A percentile compares a stretch with the other conserved stretches of the same genome.
These are phyloP conservation scores for Celoporthe dispersa DNA, from an alignment of 2,329 filamentous ascomycete species.

Conservation along the genomic window DNA sequence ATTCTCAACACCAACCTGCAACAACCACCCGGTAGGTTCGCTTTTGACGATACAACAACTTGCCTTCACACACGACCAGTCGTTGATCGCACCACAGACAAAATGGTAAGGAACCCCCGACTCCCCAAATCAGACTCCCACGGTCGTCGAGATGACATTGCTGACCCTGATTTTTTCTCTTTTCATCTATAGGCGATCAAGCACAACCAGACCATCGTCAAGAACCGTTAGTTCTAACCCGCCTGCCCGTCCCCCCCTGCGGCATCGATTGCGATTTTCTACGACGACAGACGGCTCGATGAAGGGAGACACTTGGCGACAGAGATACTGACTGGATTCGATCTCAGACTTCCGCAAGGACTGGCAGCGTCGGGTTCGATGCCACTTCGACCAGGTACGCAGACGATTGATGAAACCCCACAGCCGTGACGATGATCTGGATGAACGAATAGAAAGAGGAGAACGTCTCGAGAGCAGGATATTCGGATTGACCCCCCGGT, in stretches of 20 bases:
- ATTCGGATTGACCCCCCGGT: conserved; percentile 26
- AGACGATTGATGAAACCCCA: conserved; percentile 33
- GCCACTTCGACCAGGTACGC: conserved; percentile 99
- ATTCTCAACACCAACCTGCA: conserved; percentile 25
- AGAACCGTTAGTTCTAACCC: conserved; percentile 75
- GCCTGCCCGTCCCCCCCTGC: conserved; percentile 28
- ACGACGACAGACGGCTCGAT: conserved; percentile 34
- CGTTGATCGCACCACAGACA: conserved; percentile 58
- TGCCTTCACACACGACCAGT: conserved; percentile 31
- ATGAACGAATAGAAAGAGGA: conserved; percentile 6
- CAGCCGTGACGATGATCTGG: conserved; percentile 28
- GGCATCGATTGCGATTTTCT: conserved; percentile 33
- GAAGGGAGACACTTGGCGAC: conserved; percentile 6
- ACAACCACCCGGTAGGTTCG: conserved; percentile 19
- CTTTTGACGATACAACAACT: conserved; percentile 28
- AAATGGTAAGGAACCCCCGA: conserved; percentile 50
- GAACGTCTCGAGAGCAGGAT: background rate
- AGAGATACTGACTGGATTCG: conserved; percentile 46
- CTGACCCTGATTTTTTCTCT: conserved; percentile 40
- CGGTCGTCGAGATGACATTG: conserved; percentile 32
- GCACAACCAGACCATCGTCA: conserved; percentile 98
- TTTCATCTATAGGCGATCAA: conserved; percentile 80
- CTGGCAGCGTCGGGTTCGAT: conserved; percentile 98
- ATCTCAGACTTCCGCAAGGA: conserved; percentile 95
- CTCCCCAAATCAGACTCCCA: conserved; percentile 23